Evolutionary conservation across 2,329 filamentous ascomycete species (phyloP).

Genomic region (Phialocephala subalpina): DNA sequence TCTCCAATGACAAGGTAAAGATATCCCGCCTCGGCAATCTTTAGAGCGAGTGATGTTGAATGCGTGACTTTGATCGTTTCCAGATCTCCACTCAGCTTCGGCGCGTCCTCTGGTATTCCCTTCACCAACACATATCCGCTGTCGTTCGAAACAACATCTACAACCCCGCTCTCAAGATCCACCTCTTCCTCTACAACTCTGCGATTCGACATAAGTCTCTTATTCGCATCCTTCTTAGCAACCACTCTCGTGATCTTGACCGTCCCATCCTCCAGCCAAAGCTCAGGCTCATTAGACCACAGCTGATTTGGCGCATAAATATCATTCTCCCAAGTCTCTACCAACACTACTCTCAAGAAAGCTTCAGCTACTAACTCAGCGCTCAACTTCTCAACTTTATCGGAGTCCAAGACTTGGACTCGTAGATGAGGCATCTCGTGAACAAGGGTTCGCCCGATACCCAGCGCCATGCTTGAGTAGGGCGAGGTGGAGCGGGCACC

Average conservation of each 20-base stretch:
- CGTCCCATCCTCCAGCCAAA: conserved; percentile 23
- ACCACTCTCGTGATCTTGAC: conserved; percentile 26
- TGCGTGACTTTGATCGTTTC: conserved; percentile 17
- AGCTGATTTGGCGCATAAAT: conserved; percentile 16
- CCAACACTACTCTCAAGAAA: conserved; percentile 18
- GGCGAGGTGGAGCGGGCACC: conserved; percentile 24
- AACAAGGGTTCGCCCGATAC: conserved; percentile 29
- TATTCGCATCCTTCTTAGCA: conserved; percentile 13
- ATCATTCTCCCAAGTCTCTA: conserved; percentile 24
- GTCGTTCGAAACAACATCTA: conserved; percentile 1
- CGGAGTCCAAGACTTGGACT: conserved; percentile 32
- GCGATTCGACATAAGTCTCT: conserved; percentile 26
- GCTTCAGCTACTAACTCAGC: conserved; percentile 23
- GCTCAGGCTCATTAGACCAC: conserved; percentile 34
- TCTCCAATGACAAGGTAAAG: conserved; percentile 13
- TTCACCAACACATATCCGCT: conserved; percentile 17
- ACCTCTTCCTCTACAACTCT: conserved; percentile 26
- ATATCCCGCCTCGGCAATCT: conserved; percentile 5
- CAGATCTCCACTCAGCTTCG: background rate
- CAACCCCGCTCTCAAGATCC: background rate
- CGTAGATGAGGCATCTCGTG: conserved; percentile 33
- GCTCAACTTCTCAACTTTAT: conserved; percentile 10
- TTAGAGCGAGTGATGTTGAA: conserved; percentile 14
- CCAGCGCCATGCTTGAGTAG: conserved; percentile 30
- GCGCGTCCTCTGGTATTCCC: background rate